These are phyloP conservation scores for Chlorella sp. DNA, from an alignment of 139 green algal genomes.

Conservation along the genomic window DNA sequence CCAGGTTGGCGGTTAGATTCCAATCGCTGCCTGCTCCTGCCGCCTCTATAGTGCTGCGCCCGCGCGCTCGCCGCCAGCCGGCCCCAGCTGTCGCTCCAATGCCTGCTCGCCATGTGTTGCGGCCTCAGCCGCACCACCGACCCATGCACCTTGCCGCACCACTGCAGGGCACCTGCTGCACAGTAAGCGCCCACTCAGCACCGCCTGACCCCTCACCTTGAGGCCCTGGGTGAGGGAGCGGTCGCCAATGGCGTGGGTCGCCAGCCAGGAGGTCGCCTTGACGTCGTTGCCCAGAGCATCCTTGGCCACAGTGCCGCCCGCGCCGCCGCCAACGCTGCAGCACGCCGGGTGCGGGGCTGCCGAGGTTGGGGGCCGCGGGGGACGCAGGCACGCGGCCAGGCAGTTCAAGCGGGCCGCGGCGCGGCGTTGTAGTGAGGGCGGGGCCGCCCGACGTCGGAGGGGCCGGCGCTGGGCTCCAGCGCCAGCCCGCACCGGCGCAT, in stretches of 20 bases:
- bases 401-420: neutral
- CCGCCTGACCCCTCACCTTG: slow-evolving; percentile 66
- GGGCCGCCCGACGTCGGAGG: neutral
- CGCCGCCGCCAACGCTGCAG: slow-evolving; percentile 75
- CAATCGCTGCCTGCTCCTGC: too few species aligned
- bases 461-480: neutral
- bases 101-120: neutral
- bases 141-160: neutral
- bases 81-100: neutral
- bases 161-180: neutral
- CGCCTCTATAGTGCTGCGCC: neutral
- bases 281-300: slow-evolving; percentile 97
- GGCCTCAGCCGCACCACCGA: neutral
- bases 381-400: too few species aligned
- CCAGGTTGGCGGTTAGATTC: too few species aligned
- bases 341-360: neutral
- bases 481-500: neutral
- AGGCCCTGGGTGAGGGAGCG: slow-evolving; percentile 93
- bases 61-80: neutral
- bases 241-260: slow-evolving; percentile 87
- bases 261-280: slow-evolving; percentile 76
- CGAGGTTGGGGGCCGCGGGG: neutral
- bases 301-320: slow-evolving; percentile 88
- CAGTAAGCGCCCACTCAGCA: too few species aligned
- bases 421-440: neutral